phyloP scores from a whole-genome alignment of 1,139 yeast species.

The Candida sanyaensis region DNA sequence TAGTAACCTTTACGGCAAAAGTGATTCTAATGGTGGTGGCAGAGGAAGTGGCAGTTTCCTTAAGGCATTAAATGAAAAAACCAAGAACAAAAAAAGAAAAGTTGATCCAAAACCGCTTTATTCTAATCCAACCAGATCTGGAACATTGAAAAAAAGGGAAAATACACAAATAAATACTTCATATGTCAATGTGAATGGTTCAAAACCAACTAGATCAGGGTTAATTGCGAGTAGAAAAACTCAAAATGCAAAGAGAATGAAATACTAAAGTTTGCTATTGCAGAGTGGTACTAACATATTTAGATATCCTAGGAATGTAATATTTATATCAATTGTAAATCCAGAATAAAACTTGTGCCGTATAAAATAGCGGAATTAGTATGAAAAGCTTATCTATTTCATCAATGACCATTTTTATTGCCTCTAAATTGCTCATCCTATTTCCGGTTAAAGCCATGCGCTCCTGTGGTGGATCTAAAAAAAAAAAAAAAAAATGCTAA shows the following conservation, averaged over 20 bases:
- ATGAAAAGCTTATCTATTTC: neutral
- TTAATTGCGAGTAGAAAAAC: conserved; percentile 18
- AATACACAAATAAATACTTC: conserved; percentile 1
- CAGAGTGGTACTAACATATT: no score
- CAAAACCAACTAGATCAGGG: conserved; percentile 22
- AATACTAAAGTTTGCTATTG: conserved; percentile 4
- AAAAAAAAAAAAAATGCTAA: no score
- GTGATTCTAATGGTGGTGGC: neutral
- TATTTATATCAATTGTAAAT: neutral
- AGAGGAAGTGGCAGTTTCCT: no score
- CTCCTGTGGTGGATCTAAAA: neutral
- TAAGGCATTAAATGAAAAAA: neutral
- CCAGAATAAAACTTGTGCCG: neutral
- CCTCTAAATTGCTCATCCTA: neutral
- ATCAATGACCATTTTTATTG: neutral
- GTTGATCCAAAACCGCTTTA: neutral
- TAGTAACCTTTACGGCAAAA: neutral
- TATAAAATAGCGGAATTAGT: neutral
- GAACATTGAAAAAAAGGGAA: conserved; percentile 12
- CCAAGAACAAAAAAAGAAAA: neutral
- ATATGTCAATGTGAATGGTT: conserved; percentile 1
- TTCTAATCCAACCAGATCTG: conserved; percentile 22
- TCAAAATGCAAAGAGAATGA: conserved; percentile 13
- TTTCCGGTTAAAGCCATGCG: neutral
- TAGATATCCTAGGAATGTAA: neutral